Percentiles rank a stretch among this genome's conserved stretches.
Evolutionary conservation across 306 rosid species (phyloP).

Genomic region (Alnus rubra): DNA sequence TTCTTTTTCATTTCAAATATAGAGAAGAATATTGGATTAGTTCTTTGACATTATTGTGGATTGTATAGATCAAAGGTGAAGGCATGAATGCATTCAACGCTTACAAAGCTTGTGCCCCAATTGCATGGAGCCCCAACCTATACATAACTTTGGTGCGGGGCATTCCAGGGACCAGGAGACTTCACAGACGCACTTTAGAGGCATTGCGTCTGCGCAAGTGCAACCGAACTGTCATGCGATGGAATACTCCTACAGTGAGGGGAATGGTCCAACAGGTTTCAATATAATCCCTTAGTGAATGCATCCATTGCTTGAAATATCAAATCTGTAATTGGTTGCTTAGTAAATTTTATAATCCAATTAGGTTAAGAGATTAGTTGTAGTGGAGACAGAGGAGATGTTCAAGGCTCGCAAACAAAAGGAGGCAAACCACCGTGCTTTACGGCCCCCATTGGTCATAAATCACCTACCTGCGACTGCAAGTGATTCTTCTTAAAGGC

Average conservation of each 20-base stretch:
- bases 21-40: neutral
- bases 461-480: conserved; percentile 59
- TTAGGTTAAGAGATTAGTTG: conserved; percentile 89
- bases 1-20: neutral
- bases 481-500: conserved; percentile 44
- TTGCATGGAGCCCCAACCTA: conserved; percentile 81
- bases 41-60: conserved; percentile 10
- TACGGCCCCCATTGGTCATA: conserved; percentile 67
- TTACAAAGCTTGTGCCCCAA: conserved; percentile 76
- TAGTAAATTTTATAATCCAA: conserved; percentile 24
- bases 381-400: conserved; percentile 90
- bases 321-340: conserved; percentile 8
- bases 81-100: conserved; percentile 92
- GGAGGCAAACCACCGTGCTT: conserved; percentile 54
- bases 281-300: neutral
- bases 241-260: conserved; percentile 89
- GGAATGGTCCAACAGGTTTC: conserved; percentile 94
- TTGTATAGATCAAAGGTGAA: conserved; percentile 47
- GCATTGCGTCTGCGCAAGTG: conserved; percentile 79
- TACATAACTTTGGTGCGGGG: conserved; percentile 92
- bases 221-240: conserved; percentile 92
- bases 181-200: conserved; percentile 84
- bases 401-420: conserved; percentile 76
- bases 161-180: conserved; percentile 90
- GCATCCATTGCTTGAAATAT: conserved; percentile 14